Conservation (phyloP, 106 monocot species). For the Apostasia ramifera region DNA sequence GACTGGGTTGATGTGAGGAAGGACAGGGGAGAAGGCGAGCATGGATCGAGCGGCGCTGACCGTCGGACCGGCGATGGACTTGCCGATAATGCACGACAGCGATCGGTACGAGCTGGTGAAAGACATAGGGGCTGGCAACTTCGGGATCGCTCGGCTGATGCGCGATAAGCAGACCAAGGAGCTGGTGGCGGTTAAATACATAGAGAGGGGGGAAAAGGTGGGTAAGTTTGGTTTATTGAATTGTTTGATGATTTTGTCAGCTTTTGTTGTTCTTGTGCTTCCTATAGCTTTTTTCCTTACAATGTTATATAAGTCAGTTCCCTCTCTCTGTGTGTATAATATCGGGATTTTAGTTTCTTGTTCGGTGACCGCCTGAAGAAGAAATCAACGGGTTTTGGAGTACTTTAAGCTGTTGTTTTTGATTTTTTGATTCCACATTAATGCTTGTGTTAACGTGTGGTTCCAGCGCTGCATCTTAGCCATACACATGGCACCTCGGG, state of each 20-base stretch:
- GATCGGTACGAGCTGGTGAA: slow-evolving; percentile 86
- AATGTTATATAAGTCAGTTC: no score
- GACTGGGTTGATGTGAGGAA: background rate
- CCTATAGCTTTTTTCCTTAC: background rate
- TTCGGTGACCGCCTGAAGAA: no score
- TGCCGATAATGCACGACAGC: slow-evolving; percentile 95
- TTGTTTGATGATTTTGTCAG: background rate
- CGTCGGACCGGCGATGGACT: slow-evolving; percentile 68
- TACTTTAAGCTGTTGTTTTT: no score
- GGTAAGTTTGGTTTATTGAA: slow-evolving; percentile 48
- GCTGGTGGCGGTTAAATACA: slow-evolving; percentile 90
- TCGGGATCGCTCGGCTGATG: slow-evolving; percentile 82
- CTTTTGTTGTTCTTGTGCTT: background rate
- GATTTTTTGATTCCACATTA: no score
- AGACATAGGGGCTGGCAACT: slow-evolving; percentile 89
- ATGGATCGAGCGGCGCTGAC: slow-evolving; percentile 75
- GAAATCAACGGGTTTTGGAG: no score
- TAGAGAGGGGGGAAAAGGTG: slow-evolving; percentile 88
- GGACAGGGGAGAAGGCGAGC: slow-evolving; percentile 3
- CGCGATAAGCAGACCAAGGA: slow-evolving; percentile 70
- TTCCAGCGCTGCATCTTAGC: no score
- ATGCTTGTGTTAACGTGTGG: no score
- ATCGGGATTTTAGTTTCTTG: no score
- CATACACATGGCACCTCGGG: no score
- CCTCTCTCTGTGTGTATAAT: no score